Base-by-base conservation (phyloP, 768 basidiomycete species). In the Naganishia friedmannii region DNA sequence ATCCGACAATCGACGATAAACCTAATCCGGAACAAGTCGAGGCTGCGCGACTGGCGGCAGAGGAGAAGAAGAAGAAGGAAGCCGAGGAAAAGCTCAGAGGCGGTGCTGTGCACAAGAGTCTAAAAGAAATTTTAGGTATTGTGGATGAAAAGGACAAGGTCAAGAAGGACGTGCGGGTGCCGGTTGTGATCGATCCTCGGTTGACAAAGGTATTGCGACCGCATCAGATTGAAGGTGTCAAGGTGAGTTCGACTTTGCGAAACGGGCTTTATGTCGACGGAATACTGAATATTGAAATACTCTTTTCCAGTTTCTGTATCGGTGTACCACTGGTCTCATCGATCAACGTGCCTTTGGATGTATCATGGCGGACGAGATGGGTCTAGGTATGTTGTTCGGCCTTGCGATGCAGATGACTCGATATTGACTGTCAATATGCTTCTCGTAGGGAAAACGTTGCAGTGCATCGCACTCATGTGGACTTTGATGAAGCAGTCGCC, bases 331-430 rank as follows among this genome's bases (percentile, higher is more conserved):
- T 0, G 96, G 94, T 0, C 90, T 94, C 88, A 81, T 94, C 68
- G 90, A 90, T 45, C 89, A 92, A 54, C 90, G 92, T 75, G 92
- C 95, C 72, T 84, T 82, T 70, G 85, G 85, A 69, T 98, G 95
- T 77, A 99, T 99, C 80, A 97, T 99, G 95, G 95, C 95, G 0
- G 95, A 99, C 77, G 95, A 95, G 82, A 99, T 99, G 95, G 95
- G 95, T 76, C 87, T 98, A 17, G 95, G 84, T 75, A 73, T 76
- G 82, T 80, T 69, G 17, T 1, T 21, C 31, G 1, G n/a, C 19
- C 53, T 31, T 26, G 8, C 21, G 13, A 42, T 23, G n/a, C 19
- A 26, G 12, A 2, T 0, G 4, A 17, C 19, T 19, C 34, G 42
- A 56, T 8, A 21, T 37, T 26, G 13, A 34, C 19, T 13, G 23